Conservation (phyloP, 129 eudicot genomes). For the Helichrysum umbraculigerum region DNA sequence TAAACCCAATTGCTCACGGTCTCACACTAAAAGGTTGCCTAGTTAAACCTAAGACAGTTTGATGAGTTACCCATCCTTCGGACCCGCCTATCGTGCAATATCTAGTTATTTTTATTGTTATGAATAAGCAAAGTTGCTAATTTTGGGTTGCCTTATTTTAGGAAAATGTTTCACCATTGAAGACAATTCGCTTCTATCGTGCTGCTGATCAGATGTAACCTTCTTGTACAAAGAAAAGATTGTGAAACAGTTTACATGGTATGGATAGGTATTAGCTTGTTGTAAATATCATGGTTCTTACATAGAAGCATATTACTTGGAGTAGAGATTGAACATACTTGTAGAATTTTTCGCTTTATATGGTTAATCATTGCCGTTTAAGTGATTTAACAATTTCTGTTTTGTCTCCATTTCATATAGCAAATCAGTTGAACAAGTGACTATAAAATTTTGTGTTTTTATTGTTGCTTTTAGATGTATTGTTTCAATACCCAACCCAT, state of each 20-base stretch:
- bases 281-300: background rate
- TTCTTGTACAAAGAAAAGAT: constrained; percentile 3
- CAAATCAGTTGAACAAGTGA: background rate
- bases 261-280: background rate
- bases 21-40: background rate
- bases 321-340: background rate
- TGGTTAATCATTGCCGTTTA: background rate
- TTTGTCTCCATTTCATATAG: background rate
- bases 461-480: background rate
- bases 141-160: constrained; percentile 2
- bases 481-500: no score
- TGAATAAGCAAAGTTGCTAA: background rate
- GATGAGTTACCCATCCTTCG: background rate
- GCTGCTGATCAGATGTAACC: background rate
- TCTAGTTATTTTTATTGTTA: background rate
- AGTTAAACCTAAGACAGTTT: background rate
- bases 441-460: background rate
- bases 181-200: constrained; percentile 16
- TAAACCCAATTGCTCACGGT: background rate
- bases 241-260: background rate
- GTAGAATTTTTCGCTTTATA: background rate
- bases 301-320: background rate
- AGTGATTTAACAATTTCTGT: background rate
- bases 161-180: constrained; percentile 11
- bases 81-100: background rate